These are phyloP conservation scores for Pseudisothecium myosuroides DNA, from an alignment of 225 moss, liverwort and hornwort species.

Conservation along the genomic window DNA sequence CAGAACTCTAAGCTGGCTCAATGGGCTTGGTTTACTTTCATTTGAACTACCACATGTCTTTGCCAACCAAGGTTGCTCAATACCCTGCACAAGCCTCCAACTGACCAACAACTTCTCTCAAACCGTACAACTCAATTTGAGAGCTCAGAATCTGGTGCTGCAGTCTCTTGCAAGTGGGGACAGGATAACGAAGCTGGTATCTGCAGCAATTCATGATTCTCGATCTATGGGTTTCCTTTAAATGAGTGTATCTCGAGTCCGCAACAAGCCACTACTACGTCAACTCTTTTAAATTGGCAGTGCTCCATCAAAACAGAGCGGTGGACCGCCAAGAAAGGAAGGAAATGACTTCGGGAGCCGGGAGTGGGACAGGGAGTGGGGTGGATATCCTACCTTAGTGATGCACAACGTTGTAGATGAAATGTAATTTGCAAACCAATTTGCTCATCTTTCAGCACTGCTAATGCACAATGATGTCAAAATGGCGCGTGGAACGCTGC, in stretches of 20 bases:
- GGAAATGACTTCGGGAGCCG: not conserved
- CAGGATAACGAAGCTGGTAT: not conserved
- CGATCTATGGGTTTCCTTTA: not conserved
- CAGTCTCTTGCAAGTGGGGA: not conserved
- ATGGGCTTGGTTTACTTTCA: not conserved
- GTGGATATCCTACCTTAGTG: not conserved
- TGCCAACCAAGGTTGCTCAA: not conserved
- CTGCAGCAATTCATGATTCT: not conserved
- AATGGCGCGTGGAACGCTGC: not conserved
- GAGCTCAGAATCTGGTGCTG: not conserved
- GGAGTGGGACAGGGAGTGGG: accelerated
- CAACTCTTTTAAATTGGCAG: not conserved
- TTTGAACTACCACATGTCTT: not conserved
- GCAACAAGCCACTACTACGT: not conserved
- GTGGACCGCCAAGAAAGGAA: not conserved
- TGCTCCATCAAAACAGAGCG: not conserved
- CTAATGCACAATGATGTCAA: not conserved
- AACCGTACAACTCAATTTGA: not conserved
- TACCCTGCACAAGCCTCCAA: not conserved
- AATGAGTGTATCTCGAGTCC: not conserved
- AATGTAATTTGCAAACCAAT: not conserved
- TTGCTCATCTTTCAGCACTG: not conserved
- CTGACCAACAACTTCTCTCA: not conserved
- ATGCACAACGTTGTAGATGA: not conserved
- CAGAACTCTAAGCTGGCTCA: not conserved